Conservation (phyloP, 345 rosid species). For the Eucalyptus microcorys region DNA sequence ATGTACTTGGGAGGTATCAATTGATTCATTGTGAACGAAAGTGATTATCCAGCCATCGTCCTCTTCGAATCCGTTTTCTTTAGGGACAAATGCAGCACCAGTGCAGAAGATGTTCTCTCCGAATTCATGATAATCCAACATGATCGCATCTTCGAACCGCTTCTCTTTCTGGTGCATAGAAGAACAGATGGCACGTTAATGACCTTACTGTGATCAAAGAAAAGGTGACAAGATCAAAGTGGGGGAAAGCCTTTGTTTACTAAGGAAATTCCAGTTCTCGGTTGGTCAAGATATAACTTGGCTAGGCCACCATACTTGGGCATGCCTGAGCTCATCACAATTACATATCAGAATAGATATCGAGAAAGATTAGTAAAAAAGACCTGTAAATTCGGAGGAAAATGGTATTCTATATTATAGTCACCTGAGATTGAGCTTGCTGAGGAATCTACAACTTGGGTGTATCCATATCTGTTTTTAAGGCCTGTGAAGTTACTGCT, state of each 20-base stretch:
- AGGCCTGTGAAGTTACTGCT: conserved; percentile 17
- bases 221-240: not conserved
- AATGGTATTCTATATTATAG: not conserved
- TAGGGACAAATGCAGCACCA: conserved; percentile 33
- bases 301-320: conserved; percentile 33
- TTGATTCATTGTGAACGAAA: conserved; percentile 32
- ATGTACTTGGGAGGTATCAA: conserved; percentile 17
- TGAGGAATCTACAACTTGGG: conserved; percentile 13
- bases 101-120: conserved; percentile 22
- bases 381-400: not conserved
- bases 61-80: conserved; percentile 12
- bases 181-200: not conserved
- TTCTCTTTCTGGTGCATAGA: not conserved
- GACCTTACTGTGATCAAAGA: not conserved
- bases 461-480: conserved; percentile 21
- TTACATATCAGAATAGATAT: not conserved
- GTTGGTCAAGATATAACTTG: conserved; percentile 31
- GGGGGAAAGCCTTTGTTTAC: not conserved
- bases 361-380: not conserved
- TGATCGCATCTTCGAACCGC: not conserved
- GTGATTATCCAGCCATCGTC: conserved; percentile 48
- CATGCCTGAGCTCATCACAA: conserved; percentile 8
- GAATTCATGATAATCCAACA: conserved; percentile 28
- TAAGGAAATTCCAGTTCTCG: not conserved
- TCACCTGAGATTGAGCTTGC: conserved; percentile 14